Evolutionary conservation across 2,329 filamentous ascomycete species (phyloP).

Genomic region (Fusarium concolor): DNA sequence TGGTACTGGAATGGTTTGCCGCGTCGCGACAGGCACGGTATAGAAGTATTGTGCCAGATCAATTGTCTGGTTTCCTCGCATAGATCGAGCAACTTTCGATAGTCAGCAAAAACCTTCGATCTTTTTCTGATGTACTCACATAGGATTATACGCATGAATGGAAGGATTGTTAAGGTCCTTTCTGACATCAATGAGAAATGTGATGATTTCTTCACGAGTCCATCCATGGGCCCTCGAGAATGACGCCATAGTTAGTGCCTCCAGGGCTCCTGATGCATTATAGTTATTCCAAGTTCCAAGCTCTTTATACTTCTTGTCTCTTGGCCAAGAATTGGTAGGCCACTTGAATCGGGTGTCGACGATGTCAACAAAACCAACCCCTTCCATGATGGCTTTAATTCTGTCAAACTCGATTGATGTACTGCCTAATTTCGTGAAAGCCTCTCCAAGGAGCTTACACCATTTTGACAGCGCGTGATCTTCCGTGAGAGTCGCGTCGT

Average conservation of each 20-base stretch:
- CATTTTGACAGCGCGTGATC: not conserved
- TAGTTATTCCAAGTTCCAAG: conserved; percentile 17
- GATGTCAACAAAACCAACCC: not conserved
- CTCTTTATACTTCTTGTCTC: conserved; percentile 24
- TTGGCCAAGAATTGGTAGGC: conserved; percentile 23
- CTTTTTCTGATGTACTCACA: not conserved
- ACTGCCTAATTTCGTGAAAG: not conserved
- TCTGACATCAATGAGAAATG: conserved; percentile 21
- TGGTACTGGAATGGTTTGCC: too few relatives aligned
- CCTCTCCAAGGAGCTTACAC: not conserved
- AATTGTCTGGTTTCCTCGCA: not conserved
- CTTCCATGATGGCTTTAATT: conserved; percentile 13
- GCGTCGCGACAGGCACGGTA: too few relatives aligned
- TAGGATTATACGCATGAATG: conserved; percentile 32
- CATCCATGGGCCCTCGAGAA: conserved; percentile 27
- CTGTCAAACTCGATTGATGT: not conserved
- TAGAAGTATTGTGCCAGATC: too few relatives aligned
- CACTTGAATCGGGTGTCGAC: conserved; percentile 9
- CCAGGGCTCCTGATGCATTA: not conserved
- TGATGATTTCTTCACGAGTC: conserved; percentile 10
- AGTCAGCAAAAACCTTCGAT: too few relatives aligned
- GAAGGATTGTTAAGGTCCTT: conserved; percentile 18
- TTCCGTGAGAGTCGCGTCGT: not conserved
- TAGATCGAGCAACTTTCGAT: not conserved
- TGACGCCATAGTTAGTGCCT: conserved; percentile 12